Conservation (phyloP, 2,329 filamentous ascomycete species). For the Pseudogymnoascus sp. region DNA sequence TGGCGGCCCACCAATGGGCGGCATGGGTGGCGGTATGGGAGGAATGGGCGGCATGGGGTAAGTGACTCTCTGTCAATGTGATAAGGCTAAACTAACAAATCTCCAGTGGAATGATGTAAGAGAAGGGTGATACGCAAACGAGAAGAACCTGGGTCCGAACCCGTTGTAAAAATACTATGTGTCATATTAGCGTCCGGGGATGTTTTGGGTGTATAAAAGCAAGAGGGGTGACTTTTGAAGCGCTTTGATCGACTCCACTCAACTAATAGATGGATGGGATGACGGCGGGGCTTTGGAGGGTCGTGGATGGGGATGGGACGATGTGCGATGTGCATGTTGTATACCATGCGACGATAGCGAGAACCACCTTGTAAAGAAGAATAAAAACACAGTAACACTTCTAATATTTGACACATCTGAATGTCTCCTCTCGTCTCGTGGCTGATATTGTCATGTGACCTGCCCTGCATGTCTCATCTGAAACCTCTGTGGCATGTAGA, state of each 20-base stretch:
- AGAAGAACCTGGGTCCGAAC: not conserved
- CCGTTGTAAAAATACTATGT: constrained; percentile 7
- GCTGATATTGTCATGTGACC: not conserved
- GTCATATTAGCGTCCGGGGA: constrained; percentile 9
- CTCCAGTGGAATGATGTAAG: constrained; percentile 27
- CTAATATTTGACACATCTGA: not conserved
- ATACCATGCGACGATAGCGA: constrained; percentile 1
- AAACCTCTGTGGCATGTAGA: not conserved
- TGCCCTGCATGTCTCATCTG: not conserved
- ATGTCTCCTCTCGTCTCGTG: not conserved
- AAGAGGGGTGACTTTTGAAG: not conserved
- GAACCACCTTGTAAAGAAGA: not conserved
- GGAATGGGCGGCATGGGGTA: constrained; percentile 50
- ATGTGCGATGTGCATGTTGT: not conserved
- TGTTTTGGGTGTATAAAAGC: constrained; percentile 5
- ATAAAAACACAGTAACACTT: constrained; percentile 4
- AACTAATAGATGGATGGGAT: constrained; percentile 4
- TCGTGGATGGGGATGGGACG: not conserved
- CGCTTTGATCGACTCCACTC: constrained; percentile 5
- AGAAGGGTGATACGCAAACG: constrained; percentile 9
- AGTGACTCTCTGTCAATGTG: constrained; percentile 19
- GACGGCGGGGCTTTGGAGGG: not conserved
- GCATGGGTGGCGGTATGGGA: constrained; percentile 58
- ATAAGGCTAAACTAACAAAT: constrained; percentile 13
- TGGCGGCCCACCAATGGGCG: constrained; percentile 51